Percentiles rank a stretch among this genome's conserved stretches.
phyloP scores from a whole-genome alignment of 176 grass and related monocot genomes.

The Ensete glaucum region DNA sequence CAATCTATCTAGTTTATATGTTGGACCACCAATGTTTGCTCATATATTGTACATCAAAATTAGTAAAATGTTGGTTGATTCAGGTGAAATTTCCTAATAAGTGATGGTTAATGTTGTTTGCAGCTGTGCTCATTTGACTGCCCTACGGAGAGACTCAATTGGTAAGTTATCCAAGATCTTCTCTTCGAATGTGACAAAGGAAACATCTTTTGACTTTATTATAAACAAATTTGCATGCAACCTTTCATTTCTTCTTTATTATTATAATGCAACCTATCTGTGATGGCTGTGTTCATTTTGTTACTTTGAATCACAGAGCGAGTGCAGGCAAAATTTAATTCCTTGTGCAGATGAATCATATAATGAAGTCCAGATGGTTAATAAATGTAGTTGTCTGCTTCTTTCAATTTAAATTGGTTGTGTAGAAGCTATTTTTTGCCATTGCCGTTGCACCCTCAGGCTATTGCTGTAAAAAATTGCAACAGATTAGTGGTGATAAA shows the following conservation, averaged over 20 bases:
- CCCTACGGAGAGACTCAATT: slow-evolving; percentile 65
- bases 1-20: neutral
- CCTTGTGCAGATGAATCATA: too few species aligned
- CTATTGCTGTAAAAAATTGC: too few species aligned
- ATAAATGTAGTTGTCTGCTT: too few species aligned
- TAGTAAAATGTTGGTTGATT: neutral
- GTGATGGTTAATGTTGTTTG: slow-evolving; percentile 14
- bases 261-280: neutral
- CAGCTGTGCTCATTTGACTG: slow-evolving; percentile 90
- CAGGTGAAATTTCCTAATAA: neutral
- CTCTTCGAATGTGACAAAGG: neutral
- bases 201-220: neutral
- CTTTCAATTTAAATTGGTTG: too few species aligned
- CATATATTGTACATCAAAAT: neutral
- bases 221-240: neutral
- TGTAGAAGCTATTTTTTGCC: too few species aligned
- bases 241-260: neutral
- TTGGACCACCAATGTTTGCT: neutral
- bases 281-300: neutral
- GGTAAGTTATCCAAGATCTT: slow-evolving; percentile 31
- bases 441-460: too few species aligned
- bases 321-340: too few species aligned
- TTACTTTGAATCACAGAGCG: too few species aligned
- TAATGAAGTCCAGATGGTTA: too few species aligned
- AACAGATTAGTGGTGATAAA: too few species aligned